phyloP scores from a whole-genome alignment of 768 basidiomycete genomes.

The Suillus tomentosus region DNA sequence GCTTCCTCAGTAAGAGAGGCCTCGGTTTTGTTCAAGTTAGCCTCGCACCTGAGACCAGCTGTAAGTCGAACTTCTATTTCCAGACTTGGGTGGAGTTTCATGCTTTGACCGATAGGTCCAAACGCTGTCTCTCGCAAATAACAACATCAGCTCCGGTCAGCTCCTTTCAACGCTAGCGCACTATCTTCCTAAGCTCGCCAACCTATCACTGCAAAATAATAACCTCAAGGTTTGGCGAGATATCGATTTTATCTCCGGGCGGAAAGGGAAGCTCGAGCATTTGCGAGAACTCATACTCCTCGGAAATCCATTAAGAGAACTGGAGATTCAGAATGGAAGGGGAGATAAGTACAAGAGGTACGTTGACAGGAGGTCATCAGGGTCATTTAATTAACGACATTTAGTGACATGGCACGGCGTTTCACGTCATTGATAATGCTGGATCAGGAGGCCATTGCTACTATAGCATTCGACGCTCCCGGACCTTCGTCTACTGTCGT shows the following conservation, averaged over 20 bases:
- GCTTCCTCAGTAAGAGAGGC: constrained; percentile 67
- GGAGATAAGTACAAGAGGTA: constrained; percentile 70
- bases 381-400: constrained; percentile 14
- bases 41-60: constrained; percentile 73
- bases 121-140: constrained; percentile 85
- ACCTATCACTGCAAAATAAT: constrained; percentile 82
- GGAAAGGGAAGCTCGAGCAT: constrained; percentile 57
- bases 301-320: constrained; percentile 74
- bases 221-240: constrained; percentile 70
- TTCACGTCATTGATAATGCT: constrained; percentile 83
- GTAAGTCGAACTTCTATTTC: constrained; percentile 39
- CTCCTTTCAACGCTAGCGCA: constrained; percentile 63
- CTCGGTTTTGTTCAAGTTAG: constrained; percentile 87
- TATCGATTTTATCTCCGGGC: constrained; percentile 61
- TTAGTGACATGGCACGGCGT: constrained; percentile 76
- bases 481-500: constrained; percentile 47
- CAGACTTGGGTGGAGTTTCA: neutral
- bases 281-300: constrained; percentile 73
- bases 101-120: constrained; percentile 48
- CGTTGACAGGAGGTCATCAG: constrained; percentile 22
- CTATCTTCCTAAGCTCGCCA: constrained; percentile 78
- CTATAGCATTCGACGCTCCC: constrained; percentile 78
- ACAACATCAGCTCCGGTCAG: constrained; percentile 62
- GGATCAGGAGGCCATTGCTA: constrained; percentile 76
- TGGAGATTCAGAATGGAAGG: constrained; percentile 57